Base-by-base conservation (phyloP, 345 rosid genomes). In the Noccaea bulbosa region DNA sequence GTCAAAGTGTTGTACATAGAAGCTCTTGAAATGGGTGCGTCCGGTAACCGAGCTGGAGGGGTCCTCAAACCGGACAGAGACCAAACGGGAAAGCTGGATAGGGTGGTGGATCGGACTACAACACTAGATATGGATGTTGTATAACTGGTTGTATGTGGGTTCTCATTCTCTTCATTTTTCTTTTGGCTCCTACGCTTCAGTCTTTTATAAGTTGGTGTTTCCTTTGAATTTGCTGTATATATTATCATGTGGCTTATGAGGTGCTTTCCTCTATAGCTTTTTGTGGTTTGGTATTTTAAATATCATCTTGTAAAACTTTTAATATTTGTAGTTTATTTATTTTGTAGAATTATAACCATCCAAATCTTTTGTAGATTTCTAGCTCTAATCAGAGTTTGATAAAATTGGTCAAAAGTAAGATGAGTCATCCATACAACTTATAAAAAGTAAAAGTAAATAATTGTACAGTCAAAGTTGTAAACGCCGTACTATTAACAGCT, bases 1-100 rank as follows among this genome's bases (percentile, higher is more conserved):
- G 81, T 87, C 66, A 88, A 81, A 77, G 70, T 80, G 51, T 52
- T 88, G 69, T 86, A 81, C 44, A 32, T 83, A 20, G 93, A 86
- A 70, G 89, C 89, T 41, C 68, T 84, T 69, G 84, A 83, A 70
- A 80, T 83, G 2, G 72, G 70, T 11, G 83, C 81, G 59, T 82
- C 82, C 0, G 58, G 55, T n/a, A 74, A 80, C 66, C 83, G 39
- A n/a, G 55, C 78, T 12, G 91, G 85, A 64, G 84, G 77, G 35
- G 68, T 72, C 46, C 49, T 64, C 9, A 78, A 79, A 52, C 54
- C 70, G 33, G 70, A 65, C 53, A 40, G 35, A 5, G 39, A 33
- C 20, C 67, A 71, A 38, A 34, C 38, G 0, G 63, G 16, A 51
- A 58, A 40, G 40, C 62, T 20, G 12, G 43, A 27, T 27, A 27